Percentiles rank a stretch among this genome's conserved stretches.
These are phyloP conservation scores for Pythium rishiriense DNA, from an alignment of 352 stramenopile genomes.

Conservation along the genomic window DNA sequence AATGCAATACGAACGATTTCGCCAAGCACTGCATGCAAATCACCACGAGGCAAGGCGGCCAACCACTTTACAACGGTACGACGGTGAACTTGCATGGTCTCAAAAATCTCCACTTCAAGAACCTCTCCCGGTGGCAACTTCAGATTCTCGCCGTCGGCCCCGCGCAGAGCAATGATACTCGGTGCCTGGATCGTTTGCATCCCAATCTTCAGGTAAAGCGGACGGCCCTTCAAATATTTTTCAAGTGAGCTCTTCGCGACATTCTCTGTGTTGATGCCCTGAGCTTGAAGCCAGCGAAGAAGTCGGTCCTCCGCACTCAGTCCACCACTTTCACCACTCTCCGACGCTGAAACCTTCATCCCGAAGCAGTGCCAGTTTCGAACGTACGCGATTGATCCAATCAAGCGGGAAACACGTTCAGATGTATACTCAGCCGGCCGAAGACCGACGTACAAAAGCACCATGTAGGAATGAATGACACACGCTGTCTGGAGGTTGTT, in stretches of 20 bases:
- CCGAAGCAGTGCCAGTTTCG: constrained; percentile 92
- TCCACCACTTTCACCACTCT: constrained; percentile 39
- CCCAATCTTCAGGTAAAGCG: constrained; percentile 86
- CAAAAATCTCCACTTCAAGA: constrained; percentile 85
- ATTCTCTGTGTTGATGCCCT: constrained; percentile 89
- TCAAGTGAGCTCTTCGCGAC: constrained; percentile 76
- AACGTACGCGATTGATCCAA: constrained; percentile 85
- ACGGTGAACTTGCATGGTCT: constrained; percentile 82
- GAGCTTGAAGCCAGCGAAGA: constrained; percentile 87
- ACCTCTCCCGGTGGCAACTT: constrained; percentile 81
- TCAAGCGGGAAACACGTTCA: constrained; percentile 64
- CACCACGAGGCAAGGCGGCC: constrained; percentile 20
- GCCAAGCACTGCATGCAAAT: constrained; percentile 39
- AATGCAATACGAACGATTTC: constrained; percentile 77
- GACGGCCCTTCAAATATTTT: constrained; percentile 85
- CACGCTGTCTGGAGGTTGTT: constrained; percentile 83
- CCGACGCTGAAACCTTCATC: constrained; percentile 73
- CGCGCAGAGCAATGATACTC: constrained; percentile 68
- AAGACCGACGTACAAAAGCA: constrained; percentile 70
- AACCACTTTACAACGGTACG: constrained; percentile 77
- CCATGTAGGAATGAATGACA: constrained; percentile 85
- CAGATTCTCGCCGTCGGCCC: constrained; percentile 53
- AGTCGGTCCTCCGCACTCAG: constrained; percentile 76
- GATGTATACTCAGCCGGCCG: constrained; percentile 65
- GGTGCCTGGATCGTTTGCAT: constrained; percentile 88